Conservation (phyloP, 768 basidiomycete genomes). For the Termitomyces sp. region DNA sequence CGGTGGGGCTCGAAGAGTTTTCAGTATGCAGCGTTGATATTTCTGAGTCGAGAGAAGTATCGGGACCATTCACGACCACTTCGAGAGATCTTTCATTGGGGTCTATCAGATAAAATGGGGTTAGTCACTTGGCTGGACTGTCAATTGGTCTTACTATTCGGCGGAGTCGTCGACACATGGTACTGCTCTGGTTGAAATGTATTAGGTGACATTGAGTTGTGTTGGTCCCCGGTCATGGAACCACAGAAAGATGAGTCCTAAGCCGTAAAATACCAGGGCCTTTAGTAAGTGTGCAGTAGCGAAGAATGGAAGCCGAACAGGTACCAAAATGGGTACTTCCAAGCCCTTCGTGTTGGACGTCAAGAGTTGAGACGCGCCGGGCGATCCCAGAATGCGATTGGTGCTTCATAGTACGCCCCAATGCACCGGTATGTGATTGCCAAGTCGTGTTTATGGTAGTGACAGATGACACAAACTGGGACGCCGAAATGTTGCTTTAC, state of each 20-base stretch:
- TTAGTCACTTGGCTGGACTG: background rate
- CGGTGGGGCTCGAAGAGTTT: background rate
- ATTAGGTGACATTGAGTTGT: background rate
- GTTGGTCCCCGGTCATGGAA: background rate
- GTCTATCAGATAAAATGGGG: background rate
- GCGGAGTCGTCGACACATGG: background rate
- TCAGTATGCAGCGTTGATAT: constrained; percentile 3
- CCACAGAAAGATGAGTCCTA: background rate
- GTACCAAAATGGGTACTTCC: background rate
- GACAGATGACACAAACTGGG: background rate
- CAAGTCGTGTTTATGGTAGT: constrained; percentile 1
- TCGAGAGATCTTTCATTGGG: background rate
- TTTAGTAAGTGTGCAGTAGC: background rate
- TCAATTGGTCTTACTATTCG: background rate
- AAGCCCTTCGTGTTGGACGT: background rate
- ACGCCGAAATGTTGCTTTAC: background rate
- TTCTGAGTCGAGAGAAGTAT: constrained; percentile 2
- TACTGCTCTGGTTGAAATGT: background rate
- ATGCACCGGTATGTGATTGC: background rate
- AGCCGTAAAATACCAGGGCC: background rate
- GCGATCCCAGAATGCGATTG: background rate
- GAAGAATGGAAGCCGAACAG: background rate
- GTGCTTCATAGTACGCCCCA: background rate
- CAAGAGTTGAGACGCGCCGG: background rate
- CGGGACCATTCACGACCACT: background rate